Conservation (phyloP, 495 filamentous ascomycete species). For the Penicillium riverlandense region DNA sequence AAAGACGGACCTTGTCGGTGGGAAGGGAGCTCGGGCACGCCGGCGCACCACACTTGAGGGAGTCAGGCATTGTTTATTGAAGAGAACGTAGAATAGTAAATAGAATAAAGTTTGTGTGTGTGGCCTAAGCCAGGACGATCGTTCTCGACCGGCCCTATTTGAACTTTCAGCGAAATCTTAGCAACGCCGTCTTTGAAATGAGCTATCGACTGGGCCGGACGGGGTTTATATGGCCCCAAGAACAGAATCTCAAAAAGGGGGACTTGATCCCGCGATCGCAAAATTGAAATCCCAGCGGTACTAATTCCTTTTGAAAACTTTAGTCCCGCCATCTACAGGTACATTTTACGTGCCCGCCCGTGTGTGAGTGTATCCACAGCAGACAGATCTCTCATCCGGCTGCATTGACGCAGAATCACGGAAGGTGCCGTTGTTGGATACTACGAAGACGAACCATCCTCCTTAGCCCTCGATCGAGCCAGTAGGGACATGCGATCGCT, state of each 20-base stretch:
- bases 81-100: no score
- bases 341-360: background rate
- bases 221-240: no score
- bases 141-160: no score
- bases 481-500: background rate
- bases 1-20: conserved; percentile 15
- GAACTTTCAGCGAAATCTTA: background rate
- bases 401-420: background rate
- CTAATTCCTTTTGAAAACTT: no score
- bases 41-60: conserved; percentile 1
- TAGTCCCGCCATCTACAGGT: background rate
- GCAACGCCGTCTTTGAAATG: background rate
- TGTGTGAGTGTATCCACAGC: no score
- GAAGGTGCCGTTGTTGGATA: conserved; percentile 8
- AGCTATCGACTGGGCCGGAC: background rate
- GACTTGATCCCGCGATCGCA: no score
- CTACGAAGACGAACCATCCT: background rate
- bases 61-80: conserved; percentile 4
- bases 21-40: conserved; percentile 9
- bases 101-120: no score
- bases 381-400: no score
- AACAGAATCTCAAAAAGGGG: no score
- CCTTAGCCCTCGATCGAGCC: background rate
- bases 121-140: no score
- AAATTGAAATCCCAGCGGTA: no score